Percentiles rank a stretch among this genome's conserved stretches.
phyloP scores from a whole-genome alignment of 192 early-diverging fungal species.

The Backusella psychrophila region DNA sequence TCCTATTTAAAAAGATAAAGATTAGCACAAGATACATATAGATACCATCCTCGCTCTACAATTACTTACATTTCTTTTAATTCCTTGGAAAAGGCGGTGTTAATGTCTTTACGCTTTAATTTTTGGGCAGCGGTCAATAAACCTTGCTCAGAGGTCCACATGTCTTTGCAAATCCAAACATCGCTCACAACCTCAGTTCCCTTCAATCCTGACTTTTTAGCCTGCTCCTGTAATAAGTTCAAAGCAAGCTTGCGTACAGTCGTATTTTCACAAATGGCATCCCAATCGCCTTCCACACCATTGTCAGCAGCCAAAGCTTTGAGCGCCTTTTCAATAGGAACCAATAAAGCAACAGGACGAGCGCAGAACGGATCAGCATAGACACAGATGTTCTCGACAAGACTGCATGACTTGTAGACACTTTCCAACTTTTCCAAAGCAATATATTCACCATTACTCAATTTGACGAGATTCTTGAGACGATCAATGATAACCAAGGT shows the following conservation, averaged over 20 bases:
- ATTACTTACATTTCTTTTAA: conserved; percentile 53
- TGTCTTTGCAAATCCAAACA: conserved; percentile 66
- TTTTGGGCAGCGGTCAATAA: conserved; percentile 93
- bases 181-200: conserved; percentile 72
- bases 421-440: conserved; percentile 55
- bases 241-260: conserved; percentile 52
- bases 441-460: conserved; percentile 74
- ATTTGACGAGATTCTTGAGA: conserved; percentile 78
- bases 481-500: conserved; percentile 76
- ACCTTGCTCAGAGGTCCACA: conserved; percentile 88
- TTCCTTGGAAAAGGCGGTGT: conserved; percentile 53
- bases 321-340: conserved; percentile 58
- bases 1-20: not conserved
- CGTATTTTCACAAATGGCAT: conserved; percentile 50
- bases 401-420: conserved; percentile 72
- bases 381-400: conserved; percentile 80
- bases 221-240: conserved; percentile 48
- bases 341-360: conserved; percentile 75
- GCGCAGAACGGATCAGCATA: conserved; percentile 69
- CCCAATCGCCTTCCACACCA: conserved; percentile 45
- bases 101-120: conserved; percentile 79
- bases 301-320: conserved; percentile 43
- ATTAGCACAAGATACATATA: not conserved
- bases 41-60: not conserved
- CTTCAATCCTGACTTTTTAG: conserved; percentile 63